Conservation (phyloP, 148 eudicot species). For the Fagopyrum esculentum region DNA sequence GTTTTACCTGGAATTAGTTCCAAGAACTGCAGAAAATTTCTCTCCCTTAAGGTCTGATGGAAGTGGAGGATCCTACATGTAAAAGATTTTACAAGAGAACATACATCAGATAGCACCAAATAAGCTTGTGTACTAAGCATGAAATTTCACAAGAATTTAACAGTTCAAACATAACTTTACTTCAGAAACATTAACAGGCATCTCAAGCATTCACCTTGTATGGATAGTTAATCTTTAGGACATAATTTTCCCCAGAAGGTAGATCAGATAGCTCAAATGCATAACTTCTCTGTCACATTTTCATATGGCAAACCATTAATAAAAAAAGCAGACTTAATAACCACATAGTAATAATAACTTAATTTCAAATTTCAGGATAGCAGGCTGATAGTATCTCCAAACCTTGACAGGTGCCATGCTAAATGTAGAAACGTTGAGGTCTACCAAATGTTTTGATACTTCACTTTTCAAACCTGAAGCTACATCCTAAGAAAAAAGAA, state of each 20-base stretch:
- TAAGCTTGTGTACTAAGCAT: background rate
- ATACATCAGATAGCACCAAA: background rate
- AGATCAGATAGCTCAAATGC: conserved; percentile 90
- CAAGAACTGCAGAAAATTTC: conserved; percentile 69
- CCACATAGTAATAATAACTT: background rate
- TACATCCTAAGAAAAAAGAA: conserved; percentile 41
- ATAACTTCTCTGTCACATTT: conserved; percentile 61
- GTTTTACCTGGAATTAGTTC: conserved; percentile 79
- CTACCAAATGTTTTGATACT: conserved; percentile 45
- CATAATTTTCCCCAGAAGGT: conserved; percentile 71
- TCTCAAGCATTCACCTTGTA: conserved; percentile 49
- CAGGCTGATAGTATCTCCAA: conserved; percentile 15
- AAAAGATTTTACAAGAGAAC: background rate
- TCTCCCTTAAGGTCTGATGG: conserved; percentile 83
- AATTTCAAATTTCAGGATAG: background rate
- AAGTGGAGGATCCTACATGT: conserved; percentile 66
- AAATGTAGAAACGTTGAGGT: conserved; percentile 68
- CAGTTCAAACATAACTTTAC: conserved; percentile 1
- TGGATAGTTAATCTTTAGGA: conserved; percentile 78
- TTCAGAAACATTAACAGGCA: background rate
- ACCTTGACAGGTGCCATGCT: conserved; percentile 97
- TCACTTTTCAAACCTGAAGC: conserved; percentile 76
- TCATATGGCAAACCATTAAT: background rate
- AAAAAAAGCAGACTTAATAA: background rate
- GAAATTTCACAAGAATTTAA: background rate